These are phyloP conservation scores for Boletus sp. DNA, from an alignment of 768 basidiomycete genomes.

Conservation along the genomic window DNA sequence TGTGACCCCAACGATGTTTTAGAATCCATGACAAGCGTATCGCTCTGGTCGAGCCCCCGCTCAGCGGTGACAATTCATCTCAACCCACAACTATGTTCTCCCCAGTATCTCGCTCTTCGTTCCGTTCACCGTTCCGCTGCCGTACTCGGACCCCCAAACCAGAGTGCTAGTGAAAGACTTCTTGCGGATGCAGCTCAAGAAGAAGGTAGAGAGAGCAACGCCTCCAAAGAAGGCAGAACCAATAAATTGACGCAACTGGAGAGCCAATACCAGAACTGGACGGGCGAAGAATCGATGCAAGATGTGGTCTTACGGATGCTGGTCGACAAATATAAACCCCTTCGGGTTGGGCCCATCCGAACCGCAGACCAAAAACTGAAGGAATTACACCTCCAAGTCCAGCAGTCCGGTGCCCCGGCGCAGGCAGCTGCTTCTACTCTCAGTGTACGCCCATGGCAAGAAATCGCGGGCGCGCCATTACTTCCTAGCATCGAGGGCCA, in stretches of 20 bases:
- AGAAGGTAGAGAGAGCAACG: slow-evolving; percentile 38
- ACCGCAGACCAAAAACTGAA: slow-evolving; percentile 68
- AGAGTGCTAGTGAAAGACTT: slow-evolving; percentile 54
- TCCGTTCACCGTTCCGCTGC: slow-evolving; percentile 3
- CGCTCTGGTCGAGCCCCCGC: neutral
- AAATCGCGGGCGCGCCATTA: slow-evolving; percentile 42
- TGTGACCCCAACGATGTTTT: neutral
- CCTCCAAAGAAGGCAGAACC: slow-evolving; percentile 6
- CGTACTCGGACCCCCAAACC: slow-evolving; percentile 8
- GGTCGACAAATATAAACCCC: slow-evolving; percentile 81
- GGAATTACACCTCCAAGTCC: slow-evolving; percentile 41
- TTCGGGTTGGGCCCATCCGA: slow-evolving; percentile 56
- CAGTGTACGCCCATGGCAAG: slow-evolving; percentile 1
- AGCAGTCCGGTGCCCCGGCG: slow-evolving; percentile 8
- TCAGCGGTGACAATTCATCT: neutral
- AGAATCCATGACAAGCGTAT: neutral
- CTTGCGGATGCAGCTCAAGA: slow-evolving; percentile 61
- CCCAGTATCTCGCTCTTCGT: neutral
- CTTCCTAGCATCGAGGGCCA: slow-evolving; percentile 55
- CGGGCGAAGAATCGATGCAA: slow-evolving; percentile 66
- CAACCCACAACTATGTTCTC: neutral
- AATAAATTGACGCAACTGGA: slow-evolving; percentile 33
- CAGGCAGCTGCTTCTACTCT: neutral
- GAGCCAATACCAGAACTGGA: slow-evolving; percentile 65
- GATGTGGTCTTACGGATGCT: slow-evolving; percentile 81